phyloP scores from a whole-genome alignment of 352 stramenopile genomes.

The Peronospora destructor region DNA sequence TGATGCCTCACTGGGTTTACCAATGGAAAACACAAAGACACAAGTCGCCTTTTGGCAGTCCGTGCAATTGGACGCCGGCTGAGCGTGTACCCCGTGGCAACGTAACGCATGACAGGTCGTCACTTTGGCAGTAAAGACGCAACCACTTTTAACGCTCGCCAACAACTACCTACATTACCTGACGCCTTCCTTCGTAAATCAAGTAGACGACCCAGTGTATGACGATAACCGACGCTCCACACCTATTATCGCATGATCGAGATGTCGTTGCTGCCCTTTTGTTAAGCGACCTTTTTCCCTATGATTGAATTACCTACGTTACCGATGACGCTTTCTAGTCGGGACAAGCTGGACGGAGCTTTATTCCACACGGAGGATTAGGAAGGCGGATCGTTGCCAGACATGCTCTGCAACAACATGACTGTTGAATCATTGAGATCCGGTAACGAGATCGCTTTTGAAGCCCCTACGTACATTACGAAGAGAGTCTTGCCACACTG shows the following conservation, averaged over 20 bases:
- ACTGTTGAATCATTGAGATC: slow-evolving; percentile 14
- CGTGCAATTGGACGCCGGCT: no score
- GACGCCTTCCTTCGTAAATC: slow-evolving; percentile 14
- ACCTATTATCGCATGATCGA: slow-evolving; percentile 22
- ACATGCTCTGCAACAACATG: background rate
- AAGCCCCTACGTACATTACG: background rate
- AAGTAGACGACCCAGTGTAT: no score
- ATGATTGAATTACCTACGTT: background rate
- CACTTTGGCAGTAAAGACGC: background rate
- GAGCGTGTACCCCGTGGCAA: no score
- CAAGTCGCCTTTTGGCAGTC: no score
- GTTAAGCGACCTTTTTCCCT: background rate
- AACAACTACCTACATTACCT: slow-evolving; percentile 9
- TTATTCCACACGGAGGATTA: slow-evolving; percentile 16
- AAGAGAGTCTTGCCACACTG: slow-evolving; percentile 12
- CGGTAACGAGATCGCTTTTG: slow-evolving; percentile 11
- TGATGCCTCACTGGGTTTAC: no score
- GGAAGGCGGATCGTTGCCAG: slow-evolving; percentile 3
- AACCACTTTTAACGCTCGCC: no score
- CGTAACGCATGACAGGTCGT: background rate
- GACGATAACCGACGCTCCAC: no score
- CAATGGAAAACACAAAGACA: no score
- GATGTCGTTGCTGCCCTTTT: slow-evolving; percentile 9
- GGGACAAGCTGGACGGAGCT: slow-evolving; percentile 4
- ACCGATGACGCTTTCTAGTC: background rate